Base-by-base conservation (phyloP, 106 monocot genomes). In the Agapanthus africanus region DNA sequence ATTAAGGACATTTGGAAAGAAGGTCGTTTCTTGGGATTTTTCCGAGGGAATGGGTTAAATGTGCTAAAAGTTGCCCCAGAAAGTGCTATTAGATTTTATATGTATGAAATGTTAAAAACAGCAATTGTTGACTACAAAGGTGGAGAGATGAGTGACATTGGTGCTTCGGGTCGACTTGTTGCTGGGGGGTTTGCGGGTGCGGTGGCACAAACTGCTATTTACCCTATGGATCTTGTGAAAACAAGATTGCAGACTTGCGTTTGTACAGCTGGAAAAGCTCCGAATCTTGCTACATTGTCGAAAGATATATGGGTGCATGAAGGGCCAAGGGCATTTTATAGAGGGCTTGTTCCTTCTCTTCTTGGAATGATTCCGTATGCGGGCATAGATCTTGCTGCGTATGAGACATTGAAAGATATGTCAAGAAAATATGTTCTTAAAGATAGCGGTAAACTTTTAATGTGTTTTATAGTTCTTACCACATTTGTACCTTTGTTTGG, bases 281-380 rank as follows among this genome's bases (percentile, higher is more conserved):
- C 91, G 16, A 86, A 73, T 42, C 72, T 97, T 63, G 62, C 77
- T 37, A 52, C 68, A 61, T 57, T 95, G 16, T 82, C 88, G 36
- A 97, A 62, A 80, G 83, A 91, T 46, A 97, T 97, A 63, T 84
- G 81, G 91, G 40, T 80, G 30, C 88, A 91, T 0, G 95, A 97
- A 71, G 95, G 95, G 19, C 91, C 91, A 69, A 80, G 81, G 49
- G 95, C 95, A 34, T 97, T 91, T 71, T 97, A 97, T 68, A 81
- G 88, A 77, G 89, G 91, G 0, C 68, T 97, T 26, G 54, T 91
- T n/a, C 91, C 91, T 63, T 91, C 91, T 70, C 74, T 97, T 59
- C 72, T 91, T 15, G 95, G 95, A 18, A 97, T 97, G 37, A 80
- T 97, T n/a, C 95, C 95, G 65, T 97, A 91, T 79, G 95, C 89